phyloP scores from a whole-genome alignment of 805 yeast species.

The Candida hungchunana region DNA sequence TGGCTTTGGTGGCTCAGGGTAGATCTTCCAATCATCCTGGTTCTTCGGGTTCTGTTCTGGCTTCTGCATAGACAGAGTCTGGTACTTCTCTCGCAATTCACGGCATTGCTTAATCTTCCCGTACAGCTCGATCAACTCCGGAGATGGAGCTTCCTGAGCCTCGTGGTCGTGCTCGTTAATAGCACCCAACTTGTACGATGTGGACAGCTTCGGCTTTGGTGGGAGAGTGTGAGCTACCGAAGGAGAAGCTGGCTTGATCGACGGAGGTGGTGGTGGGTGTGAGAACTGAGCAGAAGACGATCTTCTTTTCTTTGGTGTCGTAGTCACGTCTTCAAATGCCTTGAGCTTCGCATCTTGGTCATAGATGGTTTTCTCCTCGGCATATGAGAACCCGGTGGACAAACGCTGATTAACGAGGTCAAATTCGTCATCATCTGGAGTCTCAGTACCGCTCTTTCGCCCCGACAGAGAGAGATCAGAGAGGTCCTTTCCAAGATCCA shows the following conservation, averaged over 20 bases:
- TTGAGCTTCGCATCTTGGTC: constrained; percentile 65
- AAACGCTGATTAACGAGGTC: constrained; percentile 20
- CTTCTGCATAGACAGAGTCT: constrained; percentile 64
- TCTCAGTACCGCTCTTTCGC: constrained; percentile 4
- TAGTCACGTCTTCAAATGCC: constrained; percentile 41
- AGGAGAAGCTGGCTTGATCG: constrained; percentile 21
- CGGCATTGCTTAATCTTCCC: constrained; percentile 62
- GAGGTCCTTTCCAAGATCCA: no score
- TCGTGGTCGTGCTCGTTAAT: constrained; percentile 46
- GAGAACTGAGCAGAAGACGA: constrained; percentile 33
- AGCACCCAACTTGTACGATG: constrained; percentile 40
- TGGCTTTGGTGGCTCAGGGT: constrained; percentile 94
- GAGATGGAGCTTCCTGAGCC: constrained; percentile 57
- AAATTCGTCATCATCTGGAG: constrained; percentile 20
- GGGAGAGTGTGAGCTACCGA: constrained; percentile 41
- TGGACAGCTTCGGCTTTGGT: constrained; percentile 24
- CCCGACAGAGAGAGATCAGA: no score
- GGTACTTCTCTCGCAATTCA: constrained; percentile 72
- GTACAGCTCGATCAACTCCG: constrained; percentile 62
- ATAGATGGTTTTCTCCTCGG: constrained; percentile 58
- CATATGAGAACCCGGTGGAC: constrained; percentile 57
- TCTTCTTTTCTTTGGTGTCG: constrained; percentile 32
- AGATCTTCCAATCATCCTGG: constrained; percentile 64
- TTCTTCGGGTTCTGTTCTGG: constrained; percentile 85
- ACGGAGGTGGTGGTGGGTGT: constrained; percentile 38